Conservation (phyloP, 2,329 filamentous ascomycete genomes). For the Alternaria sp. region DNA sequence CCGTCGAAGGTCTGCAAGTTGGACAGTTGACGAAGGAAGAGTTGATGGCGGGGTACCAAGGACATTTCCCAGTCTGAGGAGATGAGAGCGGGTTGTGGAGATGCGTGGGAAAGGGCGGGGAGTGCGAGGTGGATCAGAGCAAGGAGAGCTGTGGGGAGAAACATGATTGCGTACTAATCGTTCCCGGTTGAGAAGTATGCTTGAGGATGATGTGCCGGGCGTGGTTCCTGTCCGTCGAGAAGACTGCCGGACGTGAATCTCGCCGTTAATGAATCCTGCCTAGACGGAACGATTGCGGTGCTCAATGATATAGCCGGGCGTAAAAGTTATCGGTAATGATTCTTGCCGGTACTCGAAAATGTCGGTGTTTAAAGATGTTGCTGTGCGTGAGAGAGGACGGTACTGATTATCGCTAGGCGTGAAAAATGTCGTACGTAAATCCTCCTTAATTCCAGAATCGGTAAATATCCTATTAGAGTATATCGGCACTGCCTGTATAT, state of each 20-base stretch:
- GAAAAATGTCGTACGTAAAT: not conserved
- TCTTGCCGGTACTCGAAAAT: not conserved
- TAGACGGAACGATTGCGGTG: not conserved
- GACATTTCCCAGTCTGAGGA: conserved; percentile 30
- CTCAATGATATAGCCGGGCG: not conserved
- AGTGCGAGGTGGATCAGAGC: conserved; percentile 31
- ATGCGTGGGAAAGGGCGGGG: conserved; percentile 30
- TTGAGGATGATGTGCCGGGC: not conserved
- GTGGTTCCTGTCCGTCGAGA: not conserved
- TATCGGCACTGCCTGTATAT: not conserved
- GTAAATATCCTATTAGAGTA: not conserved
- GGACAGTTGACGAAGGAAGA: conserved; percentile 44
- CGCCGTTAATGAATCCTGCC: not conserved
- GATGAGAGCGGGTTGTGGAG: conserved; percentile 36
- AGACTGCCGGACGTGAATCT: not conserved
- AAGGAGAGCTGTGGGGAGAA: conserved; percentile 34
- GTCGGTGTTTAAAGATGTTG: not conserved
- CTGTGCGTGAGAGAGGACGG: not conserved
- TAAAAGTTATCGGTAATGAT: not conserved
- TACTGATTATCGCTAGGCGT: not conserved
- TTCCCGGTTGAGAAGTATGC: not conserved
- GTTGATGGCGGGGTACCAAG: conserved; percentile 41
- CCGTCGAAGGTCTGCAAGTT: conserved; percentile 52
- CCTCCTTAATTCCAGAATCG: conserved; percentile 6
- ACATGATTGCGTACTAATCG: conserved; percentile 14